phyloP scores from a whole-genome alignment of 805 yeast species.

The Myxozyma geophila region DNA sequence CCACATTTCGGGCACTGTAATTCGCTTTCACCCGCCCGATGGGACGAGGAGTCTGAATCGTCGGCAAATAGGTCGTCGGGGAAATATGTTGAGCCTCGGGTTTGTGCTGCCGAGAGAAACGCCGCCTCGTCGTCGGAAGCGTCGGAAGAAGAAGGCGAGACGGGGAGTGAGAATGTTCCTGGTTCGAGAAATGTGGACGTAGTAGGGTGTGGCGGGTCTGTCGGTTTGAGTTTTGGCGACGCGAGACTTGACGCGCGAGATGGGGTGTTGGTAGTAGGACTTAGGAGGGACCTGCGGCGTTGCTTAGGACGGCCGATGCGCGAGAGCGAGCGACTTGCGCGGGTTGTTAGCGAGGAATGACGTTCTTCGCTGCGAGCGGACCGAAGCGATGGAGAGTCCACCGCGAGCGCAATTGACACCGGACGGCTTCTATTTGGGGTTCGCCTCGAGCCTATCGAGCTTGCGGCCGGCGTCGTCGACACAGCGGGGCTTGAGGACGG shows the following conservation, averaged over 20 bases:
- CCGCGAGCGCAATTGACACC: not conserved
- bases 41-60: not conserved
- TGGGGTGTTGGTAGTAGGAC: not conserved
- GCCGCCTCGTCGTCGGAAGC: not conserved
- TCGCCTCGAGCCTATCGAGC: no score
- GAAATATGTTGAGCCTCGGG: not conserved
- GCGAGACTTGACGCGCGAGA: not conserved
- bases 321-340: conserved; percentile 15
- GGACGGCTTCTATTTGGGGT: not conserved
- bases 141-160: not conserved
- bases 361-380: conserved; percentile 17
- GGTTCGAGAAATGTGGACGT: not conserved
- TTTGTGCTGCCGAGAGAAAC: not conserved
- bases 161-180: not conserved
- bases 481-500: not conserved
- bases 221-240: not conserved
- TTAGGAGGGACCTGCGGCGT: not conserved
- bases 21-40: conserved; percentile 11
- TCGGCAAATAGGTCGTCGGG: conserved; percentile 11
- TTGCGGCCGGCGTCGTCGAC: not conserved
- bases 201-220: not conserved
- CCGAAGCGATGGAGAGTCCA: conserved; percentile 2
- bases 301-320: conserved; percentile 9
- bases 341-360: not conserved
- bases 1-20: conserved; percentile 26